Percentiles rank a stretch among this genome's conserved stretches.
phyloP scores from a whole-genome alignment of 2,329 filamentous ascomycete genomes.

The Colletotrichum tamarilloi region DNA sequence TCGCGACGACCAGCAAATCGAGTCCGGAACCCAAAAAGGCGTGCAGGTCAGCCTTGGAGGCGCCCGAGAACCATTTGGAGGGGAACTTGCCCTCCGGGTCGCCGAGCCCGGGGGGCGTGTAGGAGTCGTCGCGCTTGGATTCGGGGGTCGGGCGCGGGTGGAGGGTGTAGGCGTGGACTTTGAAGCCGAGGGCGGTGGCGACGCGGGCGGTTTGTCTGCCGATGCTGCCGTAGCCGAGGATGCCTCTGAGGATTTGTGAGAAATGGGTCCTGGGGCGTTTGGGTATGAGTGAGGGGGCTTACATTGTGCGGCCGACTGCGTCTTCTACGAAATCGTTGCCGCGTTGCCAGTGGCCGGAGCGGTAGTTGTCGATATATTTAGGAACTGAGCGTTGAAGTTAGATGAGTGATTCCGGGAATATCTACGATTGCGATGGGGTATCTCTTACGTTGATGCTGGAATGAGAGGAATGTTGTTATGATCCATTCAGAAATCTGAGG shows the following conservation, averaged over 20 bases:
- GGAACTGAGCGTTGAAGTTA: slow-evolving; percentile 49
- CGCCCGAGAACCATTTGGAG: slow-evolving; percentile 62
- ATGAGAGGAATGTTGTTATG: slow-evolving; percentile 61
- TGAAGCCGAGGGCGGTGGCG: slow-evolving; percentile 74
- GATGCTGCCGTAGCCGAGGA: slow-evolving; percentile 66
- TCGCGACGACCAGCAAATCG: slow-evolving; percentile 63
- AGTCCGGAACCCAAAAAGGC: slow-evolving; percentile 62
- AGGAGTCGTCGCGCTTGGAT: slow-evolving; percentile 72
- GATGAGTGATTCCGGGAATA: background rate
- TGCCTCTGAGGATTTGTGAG: slow-evolving; percentile 49
- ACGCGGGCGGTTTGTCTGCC: slow-evolving; percentile 66
- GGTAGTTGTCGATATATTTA: slow-evolving; percentile 56
- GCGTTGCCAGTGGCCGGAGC: slow-evolving; percentile 55
- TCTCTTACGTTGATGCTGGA: slow-evolving; percentile 58
- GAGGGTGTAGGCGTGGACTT: slow-evolving; percentile 80
- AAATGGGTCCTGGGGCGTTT: background rate
- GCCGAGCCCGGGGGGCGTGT: slow-evolving; percentile 74
- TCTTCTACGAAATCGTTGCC: slow-evolving; percentile 50
- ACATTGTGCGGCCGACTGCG: slow-evolving; percentile 61
- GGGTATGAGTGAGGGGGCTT: slow-evolving; percentile 3
- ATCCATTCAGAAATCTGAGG: slow-evolving; percentile 70
- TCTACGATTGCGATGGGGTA: background rate
- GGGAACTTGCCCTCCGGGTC: slow-evolving; percentile 63
- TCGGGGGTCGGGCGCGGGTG: slow-evolving; percentile 74
- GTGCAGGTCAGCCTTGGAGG: slow-evolving; percentile 55